Percentiles rank a stretch among this genome's conserved stretches.
These are phyloP conservation scores for Dysphania ambrosioides DNA, from an alignment of 148 eudicot genomes.

Conservation along the genomic window DNA sequence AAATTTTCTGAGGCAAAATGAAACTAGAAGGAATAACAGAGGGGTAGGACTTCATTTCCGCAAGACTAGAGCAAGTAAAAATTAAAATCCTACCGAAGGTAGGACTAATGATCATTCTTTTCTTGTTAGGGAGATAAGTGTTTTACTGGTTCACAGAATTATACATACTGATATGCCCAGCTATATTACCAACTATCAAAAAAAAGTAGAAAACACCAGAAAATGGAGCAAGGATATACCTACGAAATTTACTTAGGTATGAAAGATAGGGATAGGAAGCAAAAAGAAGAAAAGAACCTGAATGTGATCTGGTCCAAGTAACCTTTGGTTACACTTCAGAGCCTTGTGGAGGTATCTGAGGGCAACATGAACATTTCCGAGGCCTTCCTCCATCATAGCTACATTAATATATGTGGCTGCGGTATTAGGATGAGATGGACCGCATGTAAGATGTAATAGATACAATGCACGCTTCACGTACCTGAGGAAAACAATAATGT, in stretches of 20 bases:
- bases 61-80: background rate
- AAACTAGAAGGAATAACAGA: background rate
- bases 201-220: background rate
- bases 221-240: background rate
- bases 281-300: conserved; percentile 55
- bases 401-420: conserved; percentile 99
- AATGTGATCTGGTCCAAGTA: conserved; percentile 98
- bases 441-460: conserved; percentile 95
- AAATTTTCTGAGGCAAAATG: background rate
- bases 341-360: conserved; percentile 99
- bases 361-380: conserved; percentile 98
- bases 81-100: background rate
- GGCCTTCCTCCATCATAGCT: conserved; percentile 99
- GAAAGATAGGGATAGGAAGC: background rate
- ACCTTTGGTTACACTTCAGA: conserved; percentile 91
- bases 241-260: background rate
- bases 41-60: background rate
- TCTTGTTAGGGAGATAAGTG: background rate
- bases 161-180: background rate
- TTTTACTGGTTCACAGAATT: background rate
- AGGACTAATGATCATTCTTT: background rate
- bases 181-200: background rate
- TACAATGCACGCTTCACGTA: conserved; percentile 97
- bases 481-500: conserved; percentile 36
- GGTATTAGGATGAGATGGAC: conserved; percentile 99